Conservation (phyloP, 163 green algal genomes). For the Chloromonas sp. region DNA sequence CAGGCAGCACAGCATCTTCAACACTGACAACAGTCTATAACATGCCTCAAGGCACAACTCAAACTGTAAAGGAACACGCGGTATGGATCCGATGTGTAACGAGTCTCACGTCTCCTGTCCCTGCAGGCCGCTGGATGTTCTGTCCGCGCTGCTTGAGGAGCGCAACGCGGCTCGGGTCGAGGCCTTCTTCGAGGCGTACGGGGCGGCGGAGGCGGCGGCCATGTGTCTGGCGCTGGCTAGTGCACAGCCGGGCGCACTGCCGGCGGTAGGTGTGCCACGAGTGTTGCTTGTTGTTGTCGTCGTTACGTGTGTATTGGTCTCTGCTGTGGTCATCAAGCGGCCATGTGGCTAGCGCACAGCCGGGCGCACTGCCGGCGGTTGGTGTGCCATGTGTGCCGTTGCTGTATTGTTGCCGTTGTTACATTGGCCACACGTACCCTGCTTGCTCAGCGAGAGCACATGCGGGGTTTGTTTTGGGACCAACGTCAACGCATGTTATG, state of each 20-base stretch:
- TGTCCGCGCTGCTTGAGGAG: constrained; percentile 59
- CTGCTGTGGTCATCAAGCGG: constrained; percentile 22
- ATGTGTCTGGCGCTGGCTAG: constrained; percentile 83
- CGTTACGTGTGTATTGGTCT: background rate
- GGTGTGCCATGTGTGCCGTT: background rate
- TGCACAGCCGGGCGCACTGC: constrained; percentile 1
- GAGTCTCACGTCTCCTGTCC: too few relatives aligned
- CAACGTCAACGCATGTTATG: background rate
- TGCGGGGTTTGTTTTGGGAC: background rate
- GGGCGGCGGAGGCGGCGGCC: constrained; percentile 65
- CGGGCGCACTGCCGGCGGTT: constrained; percentile 5
- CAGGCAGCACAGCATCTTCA: too few relatives aligned
- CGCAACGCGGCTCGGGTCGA: constrained; percentile 4
- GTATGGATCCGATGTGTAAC: too few relatives aligned
- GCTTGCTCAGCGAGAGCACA: background rate
- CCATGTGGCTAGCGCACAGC: constrained; percentile 70
- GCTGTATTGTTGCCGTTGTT: background rate
- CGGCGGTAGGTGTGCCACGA: background rate
- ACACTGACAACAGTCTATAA: too few relatives aligned
- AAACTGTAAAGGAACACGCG: too few relatives aligned
- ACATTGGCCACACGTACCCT: background rate
- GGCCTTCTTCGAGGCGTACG: constrained; percentile 76
- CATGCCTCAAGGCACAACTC: too few relatives aligned
- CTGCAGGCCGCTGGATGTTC: constrained; percentile 69
- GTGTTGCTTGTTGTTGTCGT: background rate